Percentiles rank a stretch among this genome's conserved stretches.
Conservation (phyloP, 2,329 filamentous ascomycete genomes). For the Lachnellula suecica region DNA sequence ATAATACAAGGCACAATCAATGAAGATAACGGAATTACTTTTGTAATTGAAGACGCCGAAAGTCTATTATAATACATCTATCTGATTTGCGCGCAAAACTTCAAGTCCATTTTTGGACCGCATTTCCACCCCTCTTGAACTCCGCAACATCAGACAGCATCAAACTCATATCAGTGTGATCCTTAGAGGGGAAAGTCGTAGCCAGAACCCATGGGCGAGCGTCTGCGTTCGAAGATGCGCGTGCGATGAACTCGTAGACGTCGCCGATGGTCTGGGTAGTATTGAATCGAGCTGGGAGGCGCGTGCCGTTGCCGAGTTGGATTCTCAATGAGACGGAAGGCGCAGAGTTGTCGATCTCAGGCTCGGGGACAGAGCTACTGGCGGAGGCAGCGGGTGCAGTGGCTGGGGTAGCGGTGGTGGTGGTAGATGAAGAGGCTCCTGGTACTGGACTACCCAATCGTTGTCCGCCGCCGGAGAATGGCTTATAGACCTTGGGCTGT, state of each 20-base stretch:
- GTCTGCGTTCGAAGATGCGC: conserved; percentile 57
- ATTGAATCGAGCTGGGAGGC: conserved; percentile 80
- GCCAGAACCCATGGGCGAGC: conserved; percentile 70
- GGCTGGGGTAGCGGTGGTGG: conserved; percentile 38
- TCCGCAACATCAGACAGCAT: conserved; percentile 60
- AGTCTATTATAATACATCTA: neutral
- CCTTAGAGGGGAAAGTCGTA: conserved; percentile 82
- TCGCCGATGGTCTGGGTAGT: conserved; percentile 75
- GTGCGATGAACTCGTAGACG: conserved; percentile 71
- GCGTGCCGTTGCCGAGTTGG: conserved; percentile 74
- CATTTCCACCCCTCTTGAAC: conserved; percentile 65
- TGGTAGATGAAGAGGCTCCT: conserved; percentile 44
- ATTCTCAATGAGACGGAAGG: conserved; percentile 73
- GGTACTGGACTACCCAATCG: conserved; percentile 77
- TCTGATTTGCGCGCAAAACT: neutral
- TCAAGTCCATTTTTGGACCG: conserved; percentile 55
- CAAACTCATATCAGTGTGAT: conserved; percentile 66
- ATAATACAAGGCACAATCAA: neutral
- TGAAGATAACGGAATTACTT: neutral
- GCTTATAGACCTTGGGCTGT: conserved; percentile 73
- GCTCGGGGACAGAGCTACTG: conserved; percentile 36
- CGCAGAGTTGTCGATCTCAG: conserved; percentile 60
- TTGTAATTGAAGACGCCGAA: neutral
- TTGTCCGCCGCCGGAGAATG: conserved; percentile 70
- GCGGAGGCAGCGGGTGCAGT: conserved; percentile 34